Evolutionary conservation across 306 rosid species (phyloP), one percentile per base, ranked within the genome.

Genomic region (Gastrolobium villosum): DNA sequence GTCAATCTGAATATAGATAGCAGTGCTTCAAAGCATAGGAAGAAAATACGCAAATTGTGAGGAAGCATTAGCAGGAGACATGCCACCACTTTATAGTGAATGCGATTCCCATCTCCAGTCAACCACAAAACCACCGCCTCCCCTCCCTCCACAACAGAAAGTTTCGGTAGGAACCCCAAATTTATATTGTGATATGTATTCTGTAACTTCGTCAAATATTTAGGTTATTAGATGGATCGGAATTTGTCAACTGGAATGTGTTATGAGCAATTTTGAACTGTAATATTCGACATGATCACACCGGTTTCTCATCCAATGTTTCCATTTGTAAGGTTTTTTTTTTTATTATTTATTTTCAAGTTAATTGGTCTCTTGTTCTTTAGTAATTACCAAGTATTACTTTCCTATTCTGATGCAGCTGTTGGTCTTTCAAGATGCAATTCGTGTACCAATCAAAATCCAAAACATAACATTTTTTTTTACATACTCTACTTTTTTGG

Each of bases 1-100:
- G 88, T 95, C 65, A 88, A 66, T 84, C 79, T 95, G 56, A 86
- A 90, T 88, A 78, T 95, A 56, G 96, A 92, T 79, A 95, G 98
- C 84, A 84, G 74, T 71, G 94, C 97, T 56, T 91, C 99, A 2
- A 92, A 91, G 85, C 85, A 86, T 72, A 89, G 91, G 77, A 89
- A 86, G 87, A 90, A 82, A 76, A 20, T 10, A 34, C 90, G 87
- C 4, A 88, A 79, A 43, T 86, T 87, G 35, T 91, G 87, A 13
- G 93, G 95, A 49, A 87, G 80, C 81, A 81, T 75, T 81, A 82
- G 73, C 79, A 40, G 61, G 72, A 40, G 36, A 32, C 15, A 41
- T 9, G 63, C 13, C 9, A 11, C 8, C 3, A 53, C 46, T 60
- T 4, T 32, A 45, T 4, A 62, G 78, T 50, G 43, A 62, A 39